Base-by-base conservation (phyloP, 108 stramenopile species). In the Nannochloropsis gaditana region DNA sequence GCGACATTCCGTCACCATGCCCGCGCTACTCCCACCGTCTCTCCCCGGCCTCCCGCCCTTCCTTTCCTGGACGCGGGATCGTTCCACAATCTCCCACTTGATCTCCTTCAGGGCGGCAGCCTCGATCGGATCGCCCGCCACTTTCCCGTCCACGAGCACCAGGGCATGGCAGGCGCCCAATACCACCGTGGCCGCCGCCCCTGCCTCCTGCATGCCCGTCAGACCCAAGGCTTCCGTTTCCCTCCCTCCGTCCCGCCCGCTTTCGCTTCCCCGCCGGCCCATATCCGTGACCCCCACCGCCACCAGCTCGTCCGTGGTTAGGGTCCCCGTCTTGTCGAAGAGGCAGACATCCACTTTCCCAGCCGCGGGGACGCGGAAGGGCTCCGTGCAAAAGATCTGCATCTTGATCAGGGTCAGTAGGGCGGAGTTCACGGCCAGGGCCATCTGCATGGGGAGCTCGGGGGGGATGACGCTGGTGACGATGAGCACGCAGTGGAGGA, bases 361-460 rank as follows among this genome's bases (percentile, higher is more conserved):
- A 21, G 97, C 97, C 79, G 96, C 93, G 31, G 97, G 97, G 21
- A 98, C 96, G 11, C 96, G 92, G 84, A 93, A 97, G 43, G 97
- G 97, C 85, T 92, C 97, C 5, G 97, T 98, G 84, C 97, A 98
- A 85, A 98, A 98, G 19, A 97, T 91, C 85, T 96, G 94, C 90
- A 89, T 91, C 87, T 96, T 98, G 96, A 96, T 97, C 90, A 98
- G 90, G 0, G 96, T 95, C 96, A 98, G 96, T 31, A 98, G 87
- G 43, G 94, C 93, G 82, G 95, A 96, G 90, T 98, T 98, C 42
- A 98, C 96, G 15, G 97, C 97, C 80, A 98, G 90, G 11, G 97
- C 97, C 96, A 96, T 97, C 88, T 98, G 96, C 95, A 97, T 96
- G 5, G 97, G 97, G 21, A 98, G 90, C 91, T 98, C 96, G 10